Conservation (phyloP, 805 yeast genomes). For the Tetrapisispora iriomotensis region DNA sequence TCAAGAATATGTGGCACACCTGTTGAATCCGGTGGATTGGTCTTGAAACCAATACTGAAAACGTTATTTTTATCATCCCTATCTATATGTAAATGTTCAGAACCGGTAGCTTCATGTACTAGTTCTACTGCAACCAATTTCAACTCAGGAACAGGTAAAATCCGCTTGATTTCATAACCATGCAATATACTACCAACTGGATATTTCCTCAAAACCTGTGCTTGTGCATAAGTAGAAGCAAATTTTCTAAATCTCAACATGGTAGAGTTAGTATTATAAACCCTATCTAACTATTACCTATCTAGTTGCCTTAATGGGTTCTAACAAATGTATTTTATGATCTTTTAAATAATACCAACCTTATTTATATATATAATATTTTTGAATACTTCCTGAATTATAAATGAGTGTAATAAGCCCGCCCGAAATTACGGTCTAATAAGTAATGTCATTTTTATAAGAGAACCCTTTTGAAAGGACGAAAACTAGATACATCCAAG, state of each 20-base stretch:
- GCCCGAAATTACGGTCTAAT: too few relatives aligned
- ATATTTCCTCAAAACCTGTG: conserved; percentile 38
- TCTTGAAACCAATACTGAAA: conserved; percentile 80
- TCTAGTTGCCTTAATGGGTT: too few relatives aligned
- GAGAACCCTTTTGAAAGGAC: too few relatives aligned
- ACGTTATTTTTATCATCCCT: conserved; percentile 85
- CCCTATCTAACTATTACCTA: too few relatives aligned
- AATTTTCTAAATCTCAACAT: conserved; percentile 22
- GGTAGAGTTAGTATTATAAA: neutral
- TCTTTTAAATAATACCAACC: too few relatives aligned
- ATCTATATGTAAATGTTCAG: conserved; percentile 78
- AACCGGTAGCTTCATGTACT: conserved; percentile 57
- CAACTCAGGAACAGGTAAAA: conserved; percentile 68
- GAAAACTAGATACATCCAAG: too few relatives aligned
- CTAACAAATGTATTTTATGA: too few relatives aligned
- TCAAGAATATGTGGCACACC: conserved; percentile 96
- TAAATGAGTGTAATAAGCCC: too few relatives aligned
- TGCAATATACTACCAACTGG: conserved; percentile 53
- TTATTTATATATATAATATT: too few relatives aligned
- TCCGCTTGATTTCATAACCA: conserved; percentile 59
- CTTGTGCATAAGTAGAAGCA: conserved; percentile 23
- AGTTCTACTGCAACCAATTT: conserved; percentile 70
- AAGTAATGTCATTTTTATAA: too few relatives aligned
- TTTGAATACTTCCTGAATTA: too few relatives aligned
- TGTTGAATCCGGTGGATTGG: conserved; percentile 89